A percentile compares a stretch with the other conserved stretches of the same genome.
Evolutionary conservation across 192 early-diverging fungal species (phyloP).

Genomic region (Gonapodya sp.): DNA sequence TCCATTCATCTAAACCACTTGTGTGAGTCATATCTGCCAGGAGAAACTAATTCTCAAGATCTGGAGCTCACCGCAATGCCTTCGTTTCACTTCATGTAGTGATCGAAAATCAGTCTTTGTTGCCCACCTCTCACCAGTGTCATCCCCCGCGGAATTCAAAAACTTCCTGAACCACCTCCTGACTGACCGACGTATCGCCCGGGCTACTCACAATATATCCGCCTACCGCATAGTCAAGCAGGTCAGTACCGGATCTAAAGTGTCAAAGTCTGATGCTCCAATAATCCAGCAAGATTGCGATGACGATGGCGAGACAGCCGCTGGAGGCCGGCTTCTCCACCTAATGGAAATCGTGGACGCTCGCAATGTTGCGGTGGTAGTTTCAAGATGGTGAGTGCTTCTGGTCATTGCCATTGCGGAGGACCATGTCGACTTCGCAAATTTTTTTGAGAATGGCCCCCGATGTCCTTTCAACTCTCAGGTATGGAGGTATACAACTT

Average conservation of each 20-base stretch:
- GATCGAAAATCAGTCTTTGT: conserved; percentile 82
- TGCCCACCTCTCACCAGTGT: conserved; percentile 60
- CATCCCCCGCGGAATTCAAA: conserved; percentile 40
- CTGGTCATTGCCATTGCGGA: not conserved
- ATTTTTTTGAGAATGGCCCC: not conserved
- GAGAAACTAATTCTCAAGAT: not conserved
- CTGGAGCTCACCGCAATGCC: no score
- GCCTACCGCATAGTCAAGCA: conserved; percentile 71
- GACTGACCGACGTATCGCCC: conserved; percentile 63
- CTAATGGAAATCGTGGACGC: conserved; percentile 66
- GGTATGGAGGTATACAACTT: conserved; percentile 69
- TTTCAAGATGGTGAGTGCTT: conserved; percentile 54
- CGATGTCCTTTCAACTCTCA: not conserved
- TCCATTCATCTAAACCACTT: not conserved
- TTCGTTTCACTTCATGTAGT: conserved; percentile 37
- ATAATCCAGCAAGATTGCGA: conserved; percentile 50
- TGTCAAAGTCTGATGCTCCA: not conserved
- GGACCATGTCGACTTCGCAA: not conserved
- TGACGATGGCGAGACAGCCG: conserved; percentile 91
- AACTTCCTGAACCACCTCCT: conserved; percentile 39
- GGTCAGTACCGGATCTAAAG: conserved; percentile 23
- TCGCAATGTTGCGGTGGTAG: conserved; percentile 68
- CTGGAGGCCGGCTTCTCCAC: conserved; percentile 70
- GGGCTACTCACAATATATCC: conserved; percentile 84
- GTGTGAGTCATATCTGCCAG: not conserved